Base-by-base conservation (phyloP, 2,329 filamentous ascomycete genomes). In the Tolypocladium sp. region DNA sequence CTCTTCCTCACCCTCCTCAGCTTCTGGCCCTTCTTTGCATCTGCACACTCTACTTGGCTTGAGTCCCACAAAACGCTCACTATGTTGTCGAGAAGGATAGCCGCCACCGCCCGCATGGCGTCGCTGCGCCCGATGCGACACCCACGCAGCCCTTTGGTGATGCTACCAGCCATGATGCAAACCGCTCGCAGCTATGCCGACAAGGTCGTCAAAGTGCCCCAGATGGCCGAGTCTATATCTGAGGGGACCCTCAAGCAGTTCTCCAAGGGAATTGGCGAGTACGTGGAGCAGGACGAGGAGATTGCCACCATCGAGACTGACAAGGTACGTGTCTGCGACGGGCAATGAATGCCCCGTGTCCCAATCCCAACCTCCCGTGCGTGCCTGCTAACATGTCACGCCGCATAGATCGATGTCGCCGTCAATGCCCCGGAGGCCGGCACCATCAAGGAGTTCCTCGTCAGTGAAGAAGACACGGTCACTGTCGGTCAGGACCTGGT, bases 261-360 rank as follows among this genome's bases (percentile, higher is more conserved):
- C 81, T 89, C 85, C 69, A 97, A 97, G 74, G 74, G 93, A 77
- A 80, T 97, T 67, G 94, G 94, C 69, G 94, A 99, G 73, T 92
- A 86, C 68, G 92, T 99, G 57, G 92, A 96, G 79, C 88, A 88
- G 69, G 94, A 99, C 71, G 94, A 97, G 77, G 94, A 99, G 75
- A 93, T 99, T 74, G 94, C 94, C 38, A 97, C 93, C 56, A 99
- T 99, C 70, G 94, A 99, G 78, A 99, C 94, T 17, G 94, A 99
- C 83, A 99, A 99, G 87, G 91, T 91, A 78, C 63, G 73, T 59
- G 10, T 15, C 30, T 52, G 13, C 25, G 30, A 55, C n/a, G 22
- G n/a, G 42, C 42, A 13, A 46, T 20, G 42, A 46, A 6, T 22
- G 5, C n/a, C 42, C 10, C 5, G n/a, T 42, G 41, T 52, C 44